A percentile compares a stretch with the other conserved stretches of the same genome.
phyloP scores from a whole-genome alignment of 2,329 filamentous ascomycete genomes.

The Aspergillus glaucus region DNA sequence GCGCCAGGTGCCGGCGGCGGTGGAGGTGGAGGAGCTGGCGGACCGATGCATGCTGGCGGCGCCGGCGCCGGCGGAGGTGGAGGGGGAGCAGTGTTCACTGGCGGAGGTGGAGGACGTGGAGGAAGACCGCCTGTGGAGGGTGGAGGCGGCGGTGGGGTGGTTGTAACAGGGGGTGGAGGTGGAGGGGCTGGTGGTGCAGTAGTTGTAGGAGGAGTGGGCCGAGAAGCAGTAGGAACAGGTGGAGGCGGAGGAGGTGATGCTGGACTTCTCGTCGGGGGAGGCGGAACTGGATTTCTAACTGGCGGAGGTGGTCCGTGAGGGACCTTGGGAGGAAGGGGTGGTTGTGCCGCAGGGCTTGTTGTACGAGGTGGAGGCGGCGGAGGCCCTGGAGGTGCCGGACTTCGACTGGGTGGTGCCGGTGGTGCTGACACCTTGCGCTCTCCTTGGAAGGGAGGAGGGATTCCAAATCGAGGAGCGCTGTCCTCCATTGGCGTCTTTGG shows the following conservation, averaged over 20 bases:
- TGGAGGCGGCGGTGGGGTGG: constrained; percentile 23
- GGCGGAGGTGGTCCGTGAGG: constrained; percentile 49
- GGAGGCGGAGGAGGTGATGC: constrained; percentile 41
- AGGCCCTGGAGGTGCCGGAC: constrained; percentile 52
- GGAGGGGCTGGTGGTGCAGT: constrained; percentile 46
- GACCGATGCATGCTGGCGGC: constrained; percentile 19
- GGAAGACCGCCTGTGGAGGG: constrained; percentile 28
- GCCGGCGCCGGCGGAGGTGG: constrained; percentile 28
- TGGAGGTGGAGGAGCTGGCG: constrained; percentile 17
- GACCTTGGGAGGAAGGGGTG: constrained; percentile 47
- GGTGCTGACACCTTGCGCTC: constrained; percentile 57
- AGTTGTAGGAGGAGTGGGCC: constrained; percentile 26
- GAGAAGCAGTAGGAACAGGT: constrained; percentile 26
- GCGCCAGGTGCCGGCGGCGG: constrained; percentile 24
- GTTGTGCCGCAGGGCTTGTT: constrained; percentile 34
- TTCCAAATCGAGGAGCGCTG: constrained; percentile 58
- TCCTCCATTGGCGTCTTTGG: constrained; percentile 68
- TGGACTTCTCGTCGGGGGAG: constrained; percentile 34
- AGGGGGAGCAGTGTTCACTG: constrained; percentile 28
- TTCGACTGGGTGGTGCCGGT: constrained; percentile 68
- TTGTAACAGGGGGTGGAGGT: constrained; percentile 19
- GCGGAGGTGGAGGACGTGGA: constrained; percentile 33
- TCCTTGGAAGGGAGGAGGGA: constrained; percentile 73
- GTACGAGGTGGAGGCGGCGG: constrained; percentile 58
- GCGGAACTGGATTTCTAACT: constrained; percentile 40